Evolutionary conservation across 169 alveolate genomes (phyloP), one percentile per base, ranked within the genome.

Genomic region (Nephromyces sp.): DNA sequence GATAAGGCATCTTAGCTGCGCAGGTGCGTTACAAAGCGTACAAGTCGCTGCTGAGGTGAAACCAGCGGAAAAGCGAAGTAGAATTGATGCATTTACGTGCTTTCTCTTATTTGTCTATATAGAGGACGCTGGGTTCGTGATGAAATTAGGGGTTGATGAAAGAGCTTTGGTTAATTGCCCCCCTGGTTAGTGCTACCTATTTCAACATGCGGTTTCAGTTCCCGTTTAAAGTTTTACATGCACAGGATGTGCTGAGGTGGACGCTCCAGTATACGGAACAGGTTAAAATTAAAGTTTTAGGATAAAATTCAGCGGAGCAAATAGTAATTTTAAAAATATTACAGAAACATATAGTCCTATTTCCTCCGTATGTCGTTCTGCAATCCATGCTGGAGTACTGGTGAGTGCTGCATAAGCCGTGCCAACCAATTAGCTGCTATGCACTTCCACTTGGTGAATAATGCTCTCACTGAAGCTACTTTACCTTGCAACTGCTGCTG

Each of bases 291-390:
- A 89, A 75, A 15, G 35, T 77, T 52, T 87, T 66, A 72, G 74
- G 79, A 52, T 68, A 78, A 52, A 75, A 85, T 52, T 68, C 86
- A 80, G 74, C 80, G 29, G 66, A 75, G 34, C 90, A 86, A 22
- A 73, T 68, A 28, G 67, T 74, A 43, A 43, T 30, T 68, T 74
- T 79, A 25, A 78, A 21, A 84, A 63, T 52, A 90, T 88, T 15
- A 71, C 88, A 73, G 88, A 84, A 57, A 65, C 86, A 34, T 91
- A 91, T 74, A 84, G 93, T 66, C 92, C 95, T 34, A 82, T 82
- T 61, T 85, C 93, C 61, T 77, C 93, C 34, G 82, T 91, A 27
- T 91, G 96, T 77, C 90, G 91, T 69, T 93, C 96, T 8, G 96
- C 96, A 8, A 79, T 91, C 32, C 87, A 82, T 51, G 81, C 87